Conservation (phyloP, 805 yeast species). For the Wilhelminamyces savonicus region DNA sequence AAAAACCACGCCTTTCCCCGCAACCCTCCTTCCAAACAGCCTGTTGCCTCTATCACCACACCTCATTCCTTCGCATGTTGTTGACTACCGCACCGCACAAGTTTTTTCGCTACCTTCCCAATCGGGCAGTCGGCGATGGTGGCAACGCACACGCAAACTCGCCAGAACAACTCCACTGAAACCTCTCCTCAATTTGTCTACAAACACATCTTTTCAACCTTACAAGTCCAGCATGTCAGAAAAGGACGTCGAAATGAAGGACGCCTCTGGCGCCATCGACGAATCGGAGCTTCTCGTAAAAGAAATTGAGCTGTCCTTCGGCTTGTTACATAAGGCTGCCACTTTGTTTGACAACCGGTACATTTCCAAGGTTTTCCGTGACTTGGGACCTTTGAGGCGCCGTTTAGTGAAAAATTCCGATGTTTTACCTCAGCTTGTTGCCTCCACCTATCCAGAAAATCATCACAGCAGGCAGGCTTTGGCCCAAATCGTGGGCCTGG, state of each 20-base stretch:
- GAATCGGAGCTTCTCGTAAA: conserved; percentile 17
- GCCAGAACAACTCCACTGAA: too few relatives aligned
- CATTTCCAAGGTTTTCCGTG: conserved; percentile 79
- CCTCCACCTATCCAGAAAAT: conserved; percentile 46
- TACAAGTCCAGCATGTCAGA: too few relatives aligned
- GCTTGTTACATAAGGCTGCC: conserved; percentile 55
- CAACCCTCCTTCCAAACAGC: too few relatives aligned
- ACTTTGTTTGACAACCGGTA: conserved; percentile 78
- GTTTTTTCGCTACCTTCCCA: too few relatives aligned
- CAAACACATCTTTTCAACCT: too few relatives aligned
- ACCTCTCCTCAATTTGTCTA: too few relatives aligned
- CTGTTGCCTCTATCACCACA: too few relatives aligned
- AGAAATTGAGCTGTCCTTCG: conserved; percentile 38
- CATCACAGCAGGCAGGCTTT: conserved; percentile 39
- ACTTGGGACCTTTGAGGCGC: conserved; percentile 69
- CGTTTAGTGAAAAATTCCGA: conserved; percentile 42
- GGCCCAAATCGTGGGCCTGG: conserved; percentile 21
- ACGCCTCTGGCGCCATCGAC: conserved; percentile 3
- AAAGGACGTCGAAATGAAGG: conserved; percentile 12
- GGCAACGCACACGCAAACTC: too few relatives aligned
- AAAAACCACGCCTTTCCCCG: too few relatives aligned
- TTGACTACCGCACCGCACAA: too few relatives aligned
- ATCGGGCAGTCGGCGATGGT: too few relatives aligned
- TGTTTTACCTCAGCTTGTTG: conserved; percentile 42
- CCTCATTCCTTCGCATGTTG: too few relatives aligned